Percentiles rank a stretch among this genome's conserved stretches.
Conservation (phyloP, 352 stramenopile genomes). For the Phytophthora meadii region DNA sequence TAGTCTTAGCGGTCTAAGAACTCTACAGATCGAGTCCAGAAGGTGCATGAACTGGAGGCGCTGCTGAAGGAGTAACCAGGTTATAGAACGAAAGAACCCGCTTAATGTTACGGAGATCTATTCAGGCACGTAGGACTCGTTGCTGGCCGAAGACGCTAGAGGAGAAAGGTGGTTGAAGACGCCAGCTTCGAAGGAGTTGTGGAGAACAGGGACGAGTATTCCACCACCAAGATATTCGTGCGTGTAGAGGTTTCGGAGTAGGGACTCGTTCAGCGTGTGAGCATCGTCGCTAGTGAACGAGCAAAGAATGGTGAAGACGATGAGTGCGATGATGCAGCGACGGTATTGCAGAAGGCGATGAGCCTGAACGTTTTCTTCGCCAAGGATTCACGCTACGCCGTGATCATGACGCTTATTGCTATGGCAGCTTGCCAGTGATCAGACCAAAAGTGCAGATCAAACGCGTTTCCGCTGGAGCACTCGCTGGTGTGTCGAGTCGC, state of each 20-base stretch:
- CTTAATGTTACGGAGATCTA: slow-evolving; percentile 86
- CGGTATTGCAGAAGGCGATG: slow-evolving; percentile 48
- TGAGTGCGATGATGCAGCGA: slow-evolving; percentile 46
- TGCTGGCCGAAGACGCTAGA: slow-evolving; percentile 61
- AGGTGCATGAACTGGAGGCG: slow-evolving; percentile 58
- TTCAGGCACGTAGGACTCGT: slow-evolving; percentile 73
- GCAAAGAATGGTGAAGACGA: slow-evolving; percentile 26
- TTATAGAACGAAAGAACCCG: slow-evolving; percentile 49
- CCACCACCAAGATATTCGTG: slow-evolving; percentile 84
- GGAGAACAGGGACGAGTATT: slow-evolving; percentile 69
- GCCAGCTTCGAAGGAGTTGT: slow-evolving; percentile 71
- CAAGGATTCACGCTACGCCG: slow-evolving; percentile 78
- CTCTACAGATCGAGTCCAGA: slow-evolving; percentile 41
- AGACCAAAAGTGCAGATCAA: too few relatives aligned
- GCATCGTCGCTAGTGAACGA: slow-evolving; percentile 75
- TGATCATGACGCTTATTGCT: slow-evolving; percentile 88
- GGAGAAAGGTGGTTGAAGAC: slow-evolving; percentile 75
- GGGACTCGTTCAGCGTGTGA: slow-evolving; percentile 83
- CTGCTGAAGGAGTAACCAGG: slow-evolving; percentile 53
- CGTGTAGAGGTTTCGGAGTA: slow-evolving; percentile 79
- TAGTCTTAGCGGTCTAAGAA: too few relatives aligned
- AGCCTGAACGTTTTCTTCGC: slow-evolving; percentile 86
- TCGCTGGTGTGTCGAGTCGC: too few relatives aligned
- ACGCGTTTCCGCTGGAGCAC: too few relatives aligned
- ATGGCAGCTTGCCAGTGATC: slow-evolving; percentile 38